Evolutionary conservation across 139 green algal genomes (phyloP).

Genomic region (Chlamydomonas eustigma): DNA sequence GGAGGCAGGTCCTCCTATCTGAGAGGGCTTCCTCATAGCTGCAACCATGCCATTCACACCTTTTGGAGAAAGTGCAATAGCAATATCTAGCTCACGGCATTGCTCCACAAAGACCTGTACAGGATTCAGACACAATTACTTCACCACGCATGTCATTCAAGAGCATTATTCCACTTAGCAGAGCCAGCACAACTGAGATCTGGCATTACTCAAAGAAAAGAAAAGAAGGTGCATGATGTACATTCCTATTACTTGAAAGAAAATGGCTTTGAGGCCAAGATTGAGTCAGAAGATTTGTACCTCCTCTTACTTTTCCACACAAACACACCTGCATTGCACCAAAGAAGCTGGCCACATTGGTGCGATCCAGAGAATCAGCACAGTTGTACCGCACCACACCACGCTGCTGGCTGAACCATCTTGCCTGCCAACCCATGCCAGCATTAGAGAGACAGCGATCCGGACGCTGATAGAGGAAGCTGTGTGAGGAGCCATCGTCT

Average conservation of each 20-base stretch:
- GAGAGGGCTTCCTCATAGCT: not conserved
- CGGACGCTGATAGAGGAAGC: not conserved
- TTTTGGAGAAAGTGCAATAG: not conserved
- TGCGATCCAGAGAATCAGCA: constrained; percentile 95
- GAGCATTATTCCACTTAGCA: too few relatives aligned
- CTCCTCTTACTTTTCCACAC: not conserved
- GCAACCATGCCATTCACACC: not conserved
- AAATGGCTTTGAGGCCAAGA: too few relatives aligned
- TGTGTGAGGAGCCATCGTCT: not conserved
- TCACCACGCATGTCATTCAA: too few relatives aligned
- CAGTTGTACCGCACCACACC: constrained; percentile 88
- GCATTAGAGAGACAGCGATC: not conserved
- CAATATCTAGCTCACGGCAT: constrained; percentile 61
- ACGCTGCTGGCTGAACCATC: constrained; percentile 45
- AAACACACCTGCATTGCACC: constrained; percentile 68
- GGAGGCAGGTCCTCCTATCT: too few relatives aligned
- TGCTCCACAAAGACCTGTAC: constrained; percentile 60
- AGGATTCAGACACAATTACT: too few relatives aligned
- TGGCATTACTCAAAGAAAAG: constrained; percentile 14
- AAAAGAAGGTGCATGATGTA: too few relatives aligned
- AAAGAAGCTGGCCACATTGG: constrained; percentile 92
- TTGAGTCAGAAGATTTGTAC: too few relatives aligned
- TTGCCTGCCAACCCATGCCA: constrained; percentile 43
- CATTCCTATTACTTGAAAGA: too few relatives aligned
- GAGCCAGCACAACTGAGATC: too few relatives aligned